phyloP scores from a whole-genome alignment of 176 grass and related monocot genomes.

The Carex cristatella region DNA sequence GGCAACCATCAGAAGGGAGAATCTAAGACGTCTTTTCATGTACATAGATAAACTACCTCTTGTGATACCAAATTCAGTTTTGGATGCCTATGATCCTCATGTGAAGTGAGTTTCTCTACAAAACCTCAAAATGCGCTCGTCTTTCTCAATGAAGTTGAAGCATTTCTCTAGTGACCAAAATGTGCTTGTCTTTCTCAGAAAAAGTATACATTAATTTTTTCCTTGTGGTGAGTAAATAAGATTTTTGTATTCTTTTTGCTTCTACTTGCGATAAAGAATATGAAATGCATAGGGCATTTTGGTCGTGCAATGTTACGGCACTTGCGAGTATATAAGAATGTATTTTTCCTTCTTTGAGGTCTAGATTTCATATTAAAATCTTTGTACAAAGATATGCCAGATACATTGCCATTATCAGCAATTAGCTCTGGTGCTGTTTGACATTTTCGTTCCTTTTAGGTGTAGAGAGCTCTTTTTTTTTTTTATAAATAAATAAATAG shows the following conservation, averaged over 20 bases:
- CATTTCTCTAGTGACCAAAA: not conserved
- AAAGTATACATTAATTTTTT: not conserved
- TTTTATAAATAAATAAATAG: not conserved
- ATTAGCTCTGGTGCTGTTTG: not conserved
- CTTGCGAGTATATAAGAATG: not conserved
- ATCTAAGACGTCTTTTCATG: slow-evolving; percentile 34
- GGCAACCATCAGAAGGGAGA: slow-evolving; percentile 35
- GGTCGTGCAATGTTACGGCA: not conserved
- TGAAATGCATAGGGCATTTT: not conserved
- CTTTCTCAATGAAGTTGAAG: not conserved
- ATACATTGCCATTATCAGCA: not conserved
- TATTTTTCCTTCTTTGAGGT: not conserved
- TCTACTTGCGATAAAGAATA: not conserved
- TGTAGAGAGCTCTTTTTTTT: not conserved
- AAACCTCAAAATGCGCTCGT: not conserved
- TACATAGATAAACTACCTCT: slow-evolving; percentile 48
- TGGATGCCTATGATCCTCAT: slow-evolving; percentile 40
- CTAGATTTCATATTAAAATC: not conserved
- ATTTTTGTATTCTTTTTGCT: not conserved
- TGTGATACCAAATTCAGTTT: slow-evolving; percentile 34
- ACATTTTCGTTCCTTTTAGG: not conserved
- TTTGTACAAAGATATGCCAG: not conserved
- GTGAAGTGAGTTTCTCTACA: slow-evolving; percentile 30
- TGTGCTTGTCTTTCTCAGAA: not conserved
- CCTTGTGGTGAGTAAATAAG: not conserved